phyloP scores from a whole-genome alignment of 306 rosid genomes.

The Begonia masoniana region DNA sequence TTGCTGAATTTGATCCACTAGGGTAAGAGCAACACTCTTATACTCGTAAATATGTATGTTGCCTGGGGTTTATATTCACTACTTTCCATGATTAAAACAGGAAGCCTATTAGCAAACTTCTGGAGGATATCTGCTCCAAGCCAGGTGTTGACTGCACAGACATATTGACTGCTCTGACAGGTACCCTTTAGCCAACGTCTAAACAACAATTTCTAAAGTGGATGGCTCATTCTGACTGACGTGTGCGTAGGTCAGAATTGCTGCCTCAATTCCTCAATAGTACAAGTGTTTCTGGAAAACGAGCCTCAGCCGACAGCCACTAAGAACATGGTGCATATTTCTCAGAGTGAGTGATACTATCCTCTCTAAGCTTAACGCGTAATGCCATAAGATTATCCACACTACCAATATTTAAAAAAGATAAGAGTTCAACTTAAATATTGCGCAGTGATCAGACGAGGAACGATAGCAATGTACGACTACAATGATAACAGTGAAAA shows the following conservation, averaged over 20 bases:
- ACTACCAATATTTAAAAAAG: neutral
- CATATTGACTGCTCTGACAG: slow-evolving; percentile 71
- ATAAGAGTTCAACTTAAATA: neutral
- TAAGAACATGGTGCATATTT: slow-evolving; percentile 72
- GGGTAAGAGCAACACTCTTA: slow-evolving; percentile 33
- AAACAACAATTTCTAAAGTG: too few species aligned
- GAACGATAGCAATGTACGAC: slow-evolving; percentile 54
- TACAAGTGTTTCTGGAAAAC: slow-evolving; percentile 47
- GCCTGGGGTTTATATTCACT: neutral
- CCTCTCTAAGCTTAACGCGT: neutral
- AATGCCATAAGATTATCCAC: neutral
- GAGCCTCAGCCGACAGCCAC: slow-evolving; percentile 91
- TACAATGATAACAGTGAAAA: slow-evolving; percentile 30
- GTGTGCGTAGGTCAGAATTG: slow-evolving; percentile 57
- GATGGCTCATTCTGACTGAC: too few species aligned
- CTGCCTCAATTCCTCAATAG: slow-evolving; percentile 45
- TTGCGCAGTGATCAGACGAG: slow-evolving; percentile 56
- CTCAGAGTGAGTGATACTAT: slow-evolving; percentile 51
- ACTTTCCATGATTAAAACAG: slow-evolving; percentile 16
- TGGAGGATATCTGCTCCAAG: slow-evolving; percentile 42
- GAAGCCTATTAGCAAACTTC: slow-evolving; percentile 30
- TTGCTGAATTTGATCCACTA: slow-evolving; percentile 45
- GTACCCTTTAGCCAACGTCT: slow-evolving; percentile 12
- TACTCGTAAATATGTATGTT: neutral
- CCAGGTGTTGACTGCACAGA: slow-evolving; percentile 68